These are phyloP conservation scores for Phylloporus sp. DNA, from an alignment of 1,284 basidiomycete species.

Conservation along the genomic window DNA sequence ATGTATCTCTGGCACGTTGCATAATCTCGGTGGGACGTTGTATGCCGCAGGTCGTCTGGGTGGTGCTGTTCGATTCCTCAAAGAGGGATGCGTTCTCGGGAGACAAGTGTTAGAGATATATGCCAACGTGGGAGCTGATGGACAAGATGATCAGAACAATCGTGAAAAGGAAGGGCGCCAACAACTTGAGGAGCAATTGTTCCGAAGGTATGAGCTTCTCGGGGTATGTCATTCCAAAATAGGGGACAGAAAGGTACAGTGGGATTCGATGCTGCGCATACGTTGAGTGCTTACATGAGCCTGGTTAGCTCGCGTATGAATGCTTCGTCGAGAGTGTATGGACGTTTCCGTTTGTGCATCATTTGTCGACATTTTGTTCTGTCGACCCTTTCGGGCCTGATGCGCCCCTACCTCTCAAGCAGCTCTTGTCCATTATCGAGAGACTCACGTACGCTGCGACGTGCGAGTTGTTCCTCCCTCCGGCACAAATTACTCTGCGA, in stretches of 20 bases:
- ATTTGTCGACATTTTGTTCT: slow-evolving; percentile 36
- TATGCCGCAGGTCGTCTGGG: slow-evolving; percentile 69
- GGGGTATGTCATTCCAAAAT: slow-evolving; percentile 78
- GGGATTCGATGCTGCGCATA: background rate
- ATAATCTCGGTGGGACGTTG: slow-evolving; percentile 68
- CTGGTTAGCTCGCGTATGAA: slow-evolving; percentile 62
- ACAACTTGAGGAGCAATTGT: slow-evolving; percentile 68
- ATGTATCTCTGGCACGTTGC: slow-evolving; percentile 72
- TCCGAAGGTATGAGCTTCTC: slow-evolving; percentile 80
- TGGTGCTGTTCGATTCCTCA: slow-evolving; percentile 69
- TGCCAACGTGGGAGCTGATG: background rate
- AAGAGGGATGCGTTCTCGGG: slow-evolving; percentile 65
- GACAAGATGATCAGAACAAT: slow-evolving; percentile 28
- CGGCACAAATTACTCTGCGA: slow-evolving; percentile 47
- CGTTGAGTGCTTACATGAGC: slow-evolving; percentile 13
- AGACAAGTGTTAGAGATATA: slow-evolving; percentile 50
- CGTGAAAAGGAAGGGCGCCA: slow-evolving; percentile 61
- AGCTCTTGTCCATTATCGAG: slow-evolving; percentile 67
- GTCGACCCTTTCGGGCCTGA: slow-evolving; percentile 42
- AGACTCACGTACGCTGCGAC: slow-evolving; percentile 69
- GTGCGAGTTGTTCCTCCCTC: slow-evolving; percentile 66
- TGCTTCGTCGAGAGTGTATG: slow-evolving; percentile 62
- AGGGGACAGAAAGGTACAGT: slow-evolving; percentile 69
- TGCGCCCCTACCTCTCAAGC: slow-evolving; percentile 51
- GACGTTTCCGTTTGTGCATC: slow-evolving; percentile 58